These are phyloP conservation scores for Cercophora newfieldiana DNA, from an alignment of 495 filamentous ascomycete species.

Conservation along the genomic window DNA sequence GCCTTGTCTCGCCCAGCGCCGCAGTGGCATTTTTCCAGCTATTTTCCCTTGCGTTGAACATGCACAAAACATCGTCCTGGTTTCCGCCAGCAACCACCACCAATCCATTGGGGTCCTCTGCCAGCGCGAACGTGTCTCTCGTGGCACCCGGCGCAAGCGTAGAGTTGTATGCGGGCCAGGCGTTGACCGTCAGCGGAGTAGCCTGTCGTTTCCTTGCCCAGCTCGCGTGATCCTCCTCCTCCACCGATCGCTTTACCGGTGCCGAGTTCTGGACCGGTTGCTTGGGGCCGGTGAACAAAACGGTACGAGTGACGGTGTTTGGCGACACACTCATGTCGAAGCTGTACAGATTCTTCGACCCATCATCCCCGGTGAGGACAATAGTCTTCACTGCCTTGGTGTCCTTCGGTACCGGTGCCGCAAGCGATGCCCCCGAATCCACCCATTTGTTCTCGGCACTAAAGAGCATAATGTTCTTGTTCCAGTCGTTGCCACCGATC, in stretches of 20 bases:
- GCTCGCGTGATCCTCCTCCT: conserved; percentile 31
- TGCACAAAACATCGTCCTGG: conserved; percentile 61
- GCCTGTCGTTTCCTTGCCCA: conserved; percentile 31
- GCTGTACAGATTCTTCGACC: conserved; percentile 76
- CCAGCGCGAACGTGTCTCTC: conserved; percentile 49
- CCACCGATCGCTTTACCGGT: conserved; percentile 29
- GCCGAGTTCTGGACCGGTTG: conserved; percentile 45
- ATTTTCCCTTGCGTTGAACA: conserved; percentile 81
- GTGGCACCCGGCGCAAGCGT: conserved; percentile 65
- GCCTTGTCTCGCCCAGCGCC: conserved; percentile 54
- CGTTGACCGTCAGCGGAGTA: conserved; percentile 47
- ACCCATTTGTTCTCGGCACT: conserved; percentile 56
- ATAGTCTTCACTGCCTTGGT: conserved; percentile 54
- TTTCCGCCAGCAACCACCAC: conserved; percentile 80
- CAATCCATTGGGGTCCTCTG: conserved; percentile 55
- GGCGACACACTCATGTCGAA: conserved; percentile 78
- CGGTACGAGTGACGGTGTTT: conserved; percentile 70
- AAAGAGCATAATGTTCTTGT: conserved; percentile 69
- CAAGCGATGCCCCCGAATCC: conserved; percentile 60
- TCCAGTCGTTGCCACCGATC: conserved; percentile 69
- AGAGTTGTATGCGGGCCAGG: conserved; percentile 78
- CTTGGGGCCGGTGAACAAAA: conserved; percentile 51
- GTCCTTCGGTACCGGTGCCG: conserved; percentile 56
- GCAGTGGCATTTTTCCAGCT: conserved; percentile 75
- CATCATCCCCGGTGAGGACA: conserved; percentile 69